Conservation (phyloP, 306 rosid genomes). For the Senna siamea region DNA sequence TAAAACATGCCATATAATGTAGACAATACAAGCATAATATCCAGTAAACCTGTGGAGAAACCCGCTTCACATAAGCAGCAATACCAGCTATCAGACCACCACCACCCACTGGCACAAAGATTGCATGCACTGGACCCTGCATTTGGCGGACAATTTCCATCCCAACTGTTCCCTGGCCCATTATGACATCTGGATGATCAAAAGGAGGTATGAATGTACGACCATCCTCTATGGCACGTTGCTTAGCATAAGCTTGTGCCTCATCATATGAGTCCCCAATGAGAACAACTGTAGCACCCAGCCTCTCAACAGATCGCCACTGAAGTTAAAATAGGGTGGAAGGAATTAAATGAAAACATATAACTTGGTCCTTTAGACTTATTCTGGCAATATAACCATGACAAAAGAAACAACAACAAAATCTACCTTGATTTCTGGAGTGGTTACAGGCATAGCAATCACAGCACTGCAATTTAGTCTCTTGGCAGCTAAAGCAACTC, state of each 20-base stretch:
- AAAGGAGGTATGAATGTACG: constrained; percentile 87
- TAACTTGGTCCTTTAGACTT: constrained; percentile 14
- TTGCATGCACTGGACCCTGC: constrained; percentile 69
- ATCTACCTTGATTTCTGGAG: constrained; percentile 89
- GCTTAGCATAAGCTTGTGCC: constrained; percentile 92
- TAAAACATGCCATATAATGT: background rate
- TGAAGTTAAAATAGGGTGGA: constrained; percentile 17
- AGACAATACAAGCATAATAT: constrained; percentile 17
- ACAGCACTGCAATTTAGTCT: constrained; percentile 72
- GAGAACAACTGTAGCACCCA: constrained; percentile 88
- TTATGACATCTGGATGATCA: constrained; percentile 95
- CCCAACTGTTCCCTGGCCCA: constrained; percentile 95
- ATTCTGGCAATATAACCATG: background rate
- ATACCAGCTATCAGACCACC: constrained; percentile 98
- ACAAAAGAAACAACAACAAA: constrained; percentile 2
- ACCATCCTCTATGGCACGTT: constrained; percentile 64
- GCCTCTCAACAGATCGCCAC: constrained; percentile 88
- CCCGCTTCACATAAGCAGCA: constrained; percentile 96
- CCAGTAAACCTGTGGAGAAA: constrained; percentile 75
- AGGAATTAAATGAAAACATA: constrained; percentile 1
- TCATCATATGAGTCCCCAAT: constrained; percentile 92
- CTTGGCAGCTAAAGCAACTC: constrained; percentile 93
- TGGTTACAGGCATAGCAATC: constrained; percentile 89
- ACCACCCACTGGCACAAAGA: constrained; percentile 97
- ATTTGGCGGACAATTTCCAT: constrained; percentile 90